Evolutionary conservation across 768 basidiomycete genomes (phyloP).

Genomic region (Exidia glandulosa): DNA sequence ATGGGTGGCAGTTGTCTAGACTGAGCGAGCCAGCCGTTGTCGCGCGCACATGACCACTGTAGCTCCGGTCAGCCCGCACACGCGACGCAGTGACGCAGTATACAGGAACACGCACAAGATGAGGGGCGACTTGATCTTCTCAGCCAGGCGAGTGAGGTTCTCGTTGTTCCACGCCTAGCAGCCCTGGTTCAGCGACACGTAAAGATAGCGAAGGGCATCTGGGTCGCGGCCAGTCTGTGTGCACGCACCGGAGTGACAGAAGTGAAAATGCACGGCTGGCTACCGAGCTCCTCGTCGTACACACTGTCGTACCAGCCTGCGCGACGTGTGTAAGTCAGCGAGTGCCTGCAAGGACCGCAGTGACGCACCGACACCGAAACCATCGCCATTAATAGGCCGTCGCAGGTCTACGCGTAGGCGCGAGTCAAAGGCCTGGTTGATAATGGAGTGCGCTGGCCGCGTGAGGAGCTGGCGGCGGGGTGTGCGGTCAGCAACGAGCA

Average conservation of each 20-base stretch:
- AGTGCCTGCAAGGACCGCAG: background rate
- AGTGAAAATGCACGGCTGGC: constrained; percentile 90
- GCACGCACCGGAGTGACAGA: constrained; percentile 79
- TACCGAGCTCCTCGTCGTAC: constrained; percentile 71
- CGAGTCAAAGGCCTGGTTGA: constrained; percentile 95
- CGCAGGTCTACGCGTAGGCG: constrained; percentile 71
- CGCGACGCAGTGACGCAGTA: constrained; percentile 2
- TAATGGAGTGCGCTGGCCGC: constrained; percentile 88
- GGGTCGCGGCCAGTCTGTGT: background rate
- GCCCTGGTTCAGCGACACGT: background rate
- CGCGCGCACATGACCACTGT: constrained; percentile 79
- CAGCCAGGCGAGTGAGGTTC: constrained; percentile 85
- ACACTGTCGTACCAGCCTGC: constrained; percentile 90
- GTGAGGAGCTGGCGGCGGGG: constrained; percentile 57
- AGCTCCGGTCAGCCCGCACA: constrained; percentile 13
- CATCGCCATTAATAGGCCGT: constrained; percentile 88
- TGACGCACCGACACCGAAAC: constrained; percentile 82
- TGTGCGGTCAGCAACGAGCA: background rate
- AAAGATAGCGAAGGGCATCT: background rate
- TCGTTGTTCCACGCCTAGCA: constrained; percentile 90
- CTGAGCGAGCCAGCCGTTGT: constrained; percentile 89
- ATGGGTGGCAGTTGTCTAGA: constrained; percentile 92
- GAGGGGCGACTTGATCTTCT: constrained; percentile 92
- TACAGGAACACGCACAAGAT: constrained; percentile 59
- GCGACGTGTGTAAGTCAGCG: background rate